phyloP scores from a whole-genome alignment of 441 rosid genomes.

The Erodium moschatum region DNA sequence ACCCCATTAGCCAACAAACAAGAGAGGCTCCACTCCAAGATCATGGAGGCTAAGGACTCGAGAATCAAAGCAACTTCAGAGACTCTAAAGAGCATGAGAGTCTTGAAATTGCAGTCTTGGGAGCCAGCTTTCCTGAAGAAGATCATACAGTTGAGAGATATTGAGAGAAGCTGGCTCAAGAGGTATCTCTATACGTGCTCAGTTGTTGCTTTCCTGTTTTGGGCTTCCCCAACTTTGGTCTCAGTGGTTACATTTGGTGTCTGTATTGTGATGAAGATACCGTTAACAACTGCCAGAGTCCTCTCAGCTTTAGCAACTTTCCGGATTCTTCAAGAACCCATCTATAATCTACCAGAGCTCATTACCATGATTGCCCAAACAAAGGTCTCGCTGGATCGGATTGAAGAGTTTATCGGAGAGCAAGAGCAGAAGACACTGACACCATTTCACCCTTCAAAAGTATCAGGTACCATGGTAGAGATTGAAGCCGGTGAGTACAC shows the following conservation, averaged over 20 bases:
- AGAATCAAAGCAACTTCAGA: conserved; percentile 66
- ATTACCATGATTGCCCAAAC: conserved; percentile 59
- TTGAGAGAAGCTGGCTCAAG: conserved; percentile 41
- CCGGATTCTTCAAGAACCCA: conserved; percentile 58
- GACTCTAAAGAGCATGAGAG: conserved; percentile 61
- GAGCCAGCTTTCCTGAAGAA: conserved; percentile 43
- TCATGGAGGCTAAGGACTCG: conserved; percentile 64
- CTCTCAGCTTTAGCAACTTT: conserved; percentile 68
- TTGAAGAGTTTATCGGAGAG: conserved; percentile 41
- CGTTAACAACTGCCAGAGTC: conserved; percentile 45
- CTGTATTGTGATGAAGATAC: conserved; percentile 34
- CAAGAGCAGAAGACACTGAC: conserved; percentile 39
- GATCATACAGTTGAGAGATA: conserved; percentile 44
- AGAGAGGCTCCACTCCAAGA: conserved; percentile 40
- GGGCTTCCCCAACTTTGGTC: conserved; percentile 57
- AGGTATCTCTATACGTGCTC: conserved; percentile 47
- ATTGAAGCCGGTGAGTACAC: conserved; percentile 42
- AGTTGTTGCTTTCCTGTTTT: conserved; percentile 47
- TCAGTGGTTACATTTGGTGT: conserved; percentile 49
- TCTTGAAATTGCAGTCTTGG: conserved; percentile 61
- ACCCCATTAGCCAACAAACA: conserved; percentile 56
- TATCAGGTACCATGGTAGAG: conserved; percentile 27
- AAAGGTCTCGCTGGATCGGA: conserved; percentile 49
- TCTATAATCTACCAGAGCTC: conserved; percentile 58
- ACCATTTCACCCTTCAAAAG: conserved; percentile 16